Evolutionary conservation across 768 basidiomycete species (phyloP).

Genomic region (Holtermanniella nyarrowii): DNA sequence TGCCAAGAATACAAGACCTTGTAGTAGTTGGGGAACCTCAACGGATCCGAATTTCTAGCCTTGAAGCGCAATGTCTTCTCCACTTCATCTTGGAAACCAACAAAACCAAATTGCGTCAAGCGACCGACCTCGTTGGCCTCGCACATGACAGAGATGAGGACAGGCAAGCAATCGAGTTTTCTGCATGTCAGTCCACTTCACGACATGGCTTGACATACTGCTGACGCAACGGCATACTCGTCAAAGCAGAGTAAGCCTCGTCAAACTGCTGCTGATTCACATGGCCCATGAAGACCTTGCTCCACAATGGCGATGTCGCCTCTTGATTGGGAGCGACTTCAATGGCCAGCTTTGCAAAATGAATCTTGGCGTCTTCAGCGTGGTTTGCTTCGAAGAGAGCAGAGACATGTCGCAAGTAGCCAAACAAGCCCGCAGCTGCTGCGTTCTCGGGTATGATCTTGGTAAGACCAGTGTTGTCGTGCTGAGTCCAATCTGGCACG

Average conservation of each 20-base stretch:
- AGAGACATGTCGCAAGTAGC: conserved; percentile 66
- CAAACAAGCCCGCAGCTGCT: background rate
- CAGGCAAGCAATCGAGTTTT: conserved; percentile 68
- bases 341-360: conserved; percentile 69
- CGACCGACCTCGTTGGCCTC: conserved; percentile 70
- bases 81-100: conserved; percentile 73
- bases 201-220: too few species aligned
- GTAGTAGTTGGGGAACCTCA: conserved; percentile 72
- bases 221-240: conserved; percentile 63
- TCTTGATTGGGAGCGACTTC: conserved; percentile 51
- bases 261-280: conserved; percentile 67
- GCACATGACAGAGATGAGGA: conserved; percentile 84
- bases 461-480: conserved; percentile 4
- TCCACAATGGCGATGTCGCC: conserved; percentile 66
- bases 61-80: conserved; percentile 84
- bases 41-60: conserved; percentile 84
- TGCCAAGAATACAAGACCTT: conserved; percentile 93
- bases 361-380: conserved; percentile 54
- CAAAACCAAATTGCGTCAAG: conserved; percentile 72
- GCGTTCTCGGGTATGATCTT: conserved; percentile 5
- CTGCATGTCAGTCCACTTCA: too few species aligned
- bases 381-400: conserved; percentile 58
- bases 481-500: background rate
- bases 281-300: conserved; percentile 62
- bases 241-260: conserved; percentile 73